phyloP scores from a whole-genome alignment of 352 stramenopile genomes.

The Globisporangium nagaii region DNA sequence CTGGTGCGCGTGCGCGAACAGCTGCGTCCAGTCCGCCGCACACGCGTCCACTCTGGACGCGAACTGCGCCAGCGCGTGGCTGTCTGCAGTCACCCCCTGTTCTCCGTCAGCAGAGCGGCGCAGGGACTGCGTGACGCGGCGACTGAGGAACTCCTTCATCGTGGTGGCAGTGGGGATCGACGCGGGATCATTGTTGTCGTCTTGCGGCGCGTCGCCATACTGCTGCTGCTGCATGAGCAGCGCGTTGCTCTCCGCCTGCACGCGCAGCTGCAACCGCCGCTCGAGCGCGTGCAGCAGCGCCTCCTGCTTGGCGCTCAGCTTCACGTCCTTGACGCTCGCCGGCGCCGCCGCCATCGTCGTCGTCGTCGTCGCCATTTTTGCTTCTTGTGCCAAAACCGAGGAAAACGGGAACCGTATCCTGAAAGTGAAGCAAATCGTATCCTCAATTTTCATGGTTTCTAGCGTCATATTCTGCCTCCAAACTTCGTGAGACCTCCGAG shows the following conservation, averaged over 20 bases:
- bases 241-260: conserved; percentile 40
- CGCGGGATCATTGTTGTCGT: neutral
- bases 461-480: too few species aligned
- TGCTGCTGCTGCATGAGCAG: conserved; percentile 24
- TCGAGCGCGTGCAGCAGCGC: conserved; percentile 52
- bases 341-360: neutral
- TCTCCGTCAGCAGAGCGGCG: neutral
- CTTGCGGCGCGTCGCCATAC: neutral
- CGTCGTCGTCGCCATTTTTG: neutral
- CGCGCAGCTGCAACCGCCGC: conserved; percentile 44
- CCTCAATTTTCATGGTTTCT: too few species aligned
- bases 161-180: conserved; percentile 13
- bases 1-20: conserved; percentile 52
- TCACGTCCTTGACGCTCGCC: conserved; percentile 23
- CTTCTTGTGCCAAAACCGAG: too few species aligned
- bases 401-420: too few species aligned
- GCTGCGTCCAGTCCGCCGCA: conserved; percentile 26
- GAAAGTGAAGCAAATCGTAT: too few species aligned
- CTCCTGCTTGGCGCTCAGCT: conserved; percentile 41
- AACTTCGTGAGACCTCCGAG: too few species aligned
- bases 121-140: neutral
- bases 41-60: conserved; percentile 24
- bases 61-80: conserved; percentile 26
- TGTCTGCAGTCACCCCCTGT: neutral
- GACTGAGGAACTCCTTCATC: conserved; percentile 37